Conservation (phyloP, 2,329 filamentous ascomycete species). For the Rutstroemia sp. region DNA sequence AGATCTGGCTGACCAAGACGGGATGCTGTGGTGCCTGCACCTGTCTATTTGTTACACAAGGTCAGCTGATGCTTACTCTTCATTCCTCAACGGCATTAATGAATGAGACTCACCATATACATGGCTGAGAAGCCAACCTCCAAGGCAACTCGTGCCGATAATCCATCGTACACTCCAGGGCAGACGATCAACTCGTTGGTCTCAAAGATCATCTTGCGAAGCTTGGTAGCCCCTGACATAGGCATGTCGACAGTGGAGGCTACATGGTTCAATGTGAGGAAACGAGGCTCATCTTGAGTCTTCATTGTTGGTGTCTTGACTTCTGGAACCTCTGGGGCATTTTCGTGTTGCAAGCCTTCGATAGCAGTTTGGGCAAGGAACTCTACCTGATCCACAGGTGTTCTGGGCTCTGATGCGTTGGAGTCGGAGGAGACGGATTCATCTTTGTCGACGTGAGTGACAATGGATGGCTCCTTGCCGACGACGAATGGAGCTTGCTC, state of each 20-base stretch:
- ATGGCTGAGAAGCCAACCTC: constrained; percentile 53
- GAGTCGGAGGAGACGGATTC: too few species aligned
- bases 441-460: too few species aligned
- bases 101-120: constrained; percentile 51
- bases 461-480: too few species aligned
- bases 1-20: constrained; percentile 42
- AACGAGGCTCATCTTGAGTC: too few species aligned
- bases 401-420: too few species aligned
- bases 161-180: constrained; percentile 63
- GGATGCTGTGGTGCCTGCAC: constrained; percentile 42
- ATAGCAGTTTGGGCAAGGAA: too few species aligned
- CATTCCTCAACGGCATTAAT: not conserved
- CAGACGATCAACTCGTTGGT: constrained; percentile 8
- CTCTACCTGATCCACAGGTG: too few species aligned
- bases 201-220: constrained; percentile 6
- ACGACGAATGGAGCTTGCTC: too few species aligned
- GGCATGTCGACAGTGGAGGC: too few species aligned
- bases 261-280: too few species aligned
- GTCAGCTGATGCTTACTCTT: not conserved
- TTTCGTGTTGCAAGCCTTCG: too few species aligned
- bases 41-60: constrained; percentile 16
- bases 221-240: constrained; percentile 4
- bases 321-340: too few species aligned
- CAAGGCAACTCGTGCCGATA: constrained; percentile 57
- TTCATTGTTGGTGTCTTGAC: not conserved